These are phyloP conservation scores for Lentinula lateritia DNA, from an alignment of 768 basidiomycete species.

Conservation along the genomic window DNA sequence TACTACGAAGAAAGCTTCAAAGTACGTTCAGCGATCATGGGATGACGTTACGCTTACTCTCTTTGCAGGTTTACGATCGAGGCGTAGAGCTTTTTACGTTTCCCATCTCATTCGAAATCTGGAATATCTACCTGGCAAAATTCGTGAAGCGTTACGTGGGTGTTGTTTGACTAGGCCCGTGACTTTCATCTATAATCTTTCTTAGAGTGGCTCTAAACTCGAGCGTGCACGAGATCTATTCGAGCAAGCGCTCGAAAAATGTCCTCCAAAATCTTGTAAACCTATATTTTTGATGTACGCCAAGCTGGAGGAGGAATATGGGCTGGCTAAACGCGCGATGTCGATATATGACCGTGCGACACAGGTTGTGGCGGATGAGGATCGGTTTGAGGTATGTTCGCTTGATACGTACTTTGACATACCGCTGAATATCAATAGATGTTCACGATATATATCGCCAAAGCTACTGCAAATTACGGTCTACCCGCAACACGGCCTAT, in stretches of 20 bases:
- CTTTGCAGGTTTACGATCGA: conserved; percentile 80
- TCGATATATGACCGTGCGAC: conserved; percentile 92
- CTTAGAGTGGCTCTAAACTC: conserved; percentile 87
- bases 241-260: conserved; percentile 96
- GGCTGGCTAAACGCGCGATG: conserved; percentile 95
- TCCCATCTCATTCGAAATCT: conserved; percentile 97
- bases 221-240: conserved; percentile 97
- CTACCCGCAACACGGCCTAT: conserved; percentile 94
- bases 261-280: conserved; percentile 92
- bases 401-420: not conserved
- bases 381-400: conserved; percentile 83
- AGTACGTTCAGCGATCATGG: conserved; percentile 30
- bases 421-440: conserved; percentile 46
- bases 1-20: conserved; percentile 99
- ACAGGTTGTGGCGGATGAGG: conserved; percentile 76
- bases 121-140: conserved; percentile 98
- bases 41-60: not conserved
- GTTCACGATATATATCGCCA: conserved; percentile 96
- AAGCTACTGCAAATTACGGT: conserved; percentile 93
- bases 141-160: conserved; percentile 94
- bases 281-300: conserved; percentile 94
- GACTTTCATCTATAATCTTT: not conserved
- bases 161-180: conserved; percentile 10
- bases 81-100: conserved; percentile 97
- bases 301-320: conserved; percentile 91